phyloP scores from a whole-genome alignment of 352 stramenopile species.

The Pythium brassicae region DNA sequence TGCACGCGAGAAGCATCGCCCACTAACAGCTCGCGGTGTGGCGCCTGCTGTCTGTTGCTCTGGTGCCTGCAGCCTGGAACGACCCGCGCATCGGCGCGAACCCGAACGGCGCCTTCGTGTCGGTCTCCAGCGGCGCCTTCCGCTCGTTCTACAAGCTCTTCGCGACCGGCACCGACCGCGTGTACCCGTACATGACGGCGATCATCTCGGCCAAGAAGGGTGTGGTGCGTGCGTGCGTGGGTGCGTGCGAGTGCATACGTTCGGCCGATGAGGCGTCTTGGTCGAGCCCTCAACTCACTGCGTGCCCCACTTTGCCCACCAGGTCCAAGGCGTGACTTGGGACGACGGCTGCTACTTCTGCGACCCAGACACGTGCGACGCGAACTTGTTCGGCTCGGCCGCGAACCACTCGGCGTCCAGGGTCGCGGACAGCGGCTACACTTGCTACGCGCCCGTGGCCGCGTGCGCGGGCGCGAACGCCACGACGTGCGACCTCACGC shows the following conservation, averaged over 20 bases:
- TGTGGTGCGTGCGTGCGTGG: constrained; percentile 13
- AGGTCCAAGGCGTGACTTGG: constrained; percentile 75
- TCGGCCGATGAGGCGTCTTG: too few species aligned
- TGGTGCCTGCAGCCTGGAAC: constrained; percentile 46
- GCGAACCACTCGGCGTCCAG: constrained; percentile 41
- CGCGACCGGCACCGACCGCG: constrained; percentile 28
- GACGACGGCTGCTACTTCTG: constrained; percentile 83
- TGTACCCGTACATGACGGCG: constrained; percentile 75
- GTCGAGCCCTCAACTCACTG: constrained; percentile 2
- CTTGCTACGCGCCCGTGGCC: constrained; percentile 45
- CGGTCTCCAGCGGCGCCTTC: constrained; percentile 60
- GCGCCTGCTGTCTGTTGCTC: background rate
- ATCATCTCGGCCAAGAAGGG: constrained; percentile 82
- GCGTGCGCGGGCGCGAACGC: constrained; percentile 38
- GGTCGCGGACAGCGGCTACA: constrained; percentile 50
- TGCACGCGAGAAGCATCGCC: too few species aligned
- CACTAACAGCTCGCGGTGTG: too few species aligned
- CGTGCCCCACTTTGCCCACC: background rate
- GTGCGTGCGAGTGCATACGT: too few species aligned
- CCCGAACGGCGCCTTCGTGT: constrained; percentile 45
- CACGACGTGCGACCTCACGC: constrained; percentile 55
- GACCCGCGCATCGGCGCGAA: constrained; percentile 55
- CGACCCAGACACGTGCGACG: constrained; percentile 42
- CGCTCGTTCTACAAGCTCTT: constrained; percentile 77
- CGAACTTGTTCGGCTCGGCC: constrained; percentile 59